Evolutionary conservation across 306 rosid genomes (phyloP).

Genomic region (Cucumis sativus): DNA sequence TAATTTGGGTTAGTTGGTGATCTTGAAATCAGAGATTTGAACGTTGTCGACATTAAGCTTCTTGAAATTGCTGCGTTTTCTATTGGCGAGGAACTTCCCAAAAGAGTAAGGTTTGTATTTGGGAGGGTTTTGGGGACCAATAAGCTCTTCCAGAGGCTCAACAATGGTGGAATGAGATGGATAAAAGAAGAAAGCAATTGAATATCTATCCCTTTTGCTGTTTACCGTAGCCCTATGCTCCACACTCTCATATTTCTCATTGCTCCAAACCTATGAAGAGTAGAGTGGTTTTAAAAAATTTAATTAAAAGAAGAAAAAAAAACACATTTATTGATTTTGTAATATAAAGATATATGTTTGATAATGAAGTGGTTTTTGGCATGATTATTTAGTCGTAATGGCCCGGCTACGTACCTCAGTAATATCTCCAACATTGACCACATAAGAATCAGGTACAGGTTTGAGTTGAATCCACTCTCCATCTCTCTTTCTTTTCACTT

Average conservation of each 20-base stretch:
- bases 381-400: no score
- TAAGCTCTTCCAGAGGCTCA: constrained; percentile 29
- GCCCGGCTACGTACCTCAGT: constrained; percentile 27
- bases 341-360: no score
- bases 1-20: neutral
- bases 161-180: constrained; percentile 45
- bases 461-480: constrained; percentile 49
- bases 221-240: constrained; percentile 51
- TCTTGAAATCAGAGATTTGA: constrained; percentile 32
- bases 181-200: constrained; percentile 40
- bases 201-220: constrained; percentile 33
- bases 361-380: no score
- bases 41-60: constrained; percentile 33
- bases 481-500: constrained; percentile 45
- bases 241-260: constrained; percentile 46
- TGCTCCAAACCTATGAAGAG: constrained; percentile 26
- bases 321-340: no score
- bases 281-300: no score
- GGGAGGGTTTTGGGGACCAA: constrained; percentile 24
- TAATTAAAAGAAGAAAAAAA: no score
- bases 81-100: constrained; percentile 33
- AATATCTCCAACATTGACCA: constrained; percentile 47
- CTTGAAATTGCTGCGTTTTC: constrained; percentile 25
- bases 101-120: constrained; percentile 36
- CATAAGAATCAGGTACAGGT: constrained; percentile 44